Evolutionary conservation across 2,329 filamentous ascomycete species (phyloP), one percentile per base, ranked within the genome.

Genomic region (Alternaria novae-zelandiae): DNA sequence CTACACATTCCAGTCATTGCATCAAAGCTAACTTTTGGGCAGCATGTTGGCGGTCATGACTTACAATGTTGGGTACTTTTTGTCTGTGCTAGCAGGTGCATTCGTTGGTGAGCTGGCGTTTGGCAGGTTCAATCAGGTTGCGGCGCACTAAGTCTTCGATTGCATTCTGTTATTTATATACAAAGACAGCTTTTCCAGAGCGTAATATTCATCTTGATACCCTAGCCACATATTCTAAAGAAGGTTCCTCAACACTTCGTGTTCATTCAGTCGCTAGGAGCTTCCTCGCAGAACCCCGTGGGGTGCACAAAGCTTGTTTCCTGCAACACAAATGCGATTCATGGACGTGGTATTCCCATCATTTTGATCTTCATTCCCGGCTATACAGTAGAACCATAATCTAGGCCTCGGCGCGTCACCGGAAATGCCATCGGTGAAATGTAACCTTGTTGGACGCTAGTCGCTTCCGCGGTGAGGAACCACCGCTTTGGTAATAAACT

Each of bases 41-140:
- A 97, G 94, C 63, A 97, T 97, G 94, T 83, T 97, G 82, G 92
- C 91, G 13, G 91, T 96, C 76, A 97, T 96, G 93, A 94, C 92
- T 1, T 88, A 93, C 83, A 96, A 96, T 72, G 87, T 95, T 15
- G 93, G 92, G 12, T 96, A 96, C 78, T 95, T 95, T 78, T 80
- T 93, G 58, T 94, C 91, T 0, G 86, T 94, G n/a, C 85, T 96
- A 11, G 90, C 84, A 5, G 91, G 91, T 13, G 87, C 91, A 2
- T 97, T 98, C 75, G 76, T 96, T n/a, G 95, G 95, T 23, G 96
- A 96, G 78, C 81, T 98, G 46, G 86, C 88, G 0, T 86, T 96
- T 64, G 93, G 94, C 28, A 87, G 94, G 67, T 96, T 89, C 69
- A 74, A 74, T 51, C 73, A 77, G 43, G 72, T 67, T n/a, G 66